A percentile compares a stretch with the other conserved stretches of the same genome.
These are phyloP conservation scores for Alisma plantagoaquatica DNA, from an alignment of 106 monocot species.

Conservation along the genomic window DNA sequence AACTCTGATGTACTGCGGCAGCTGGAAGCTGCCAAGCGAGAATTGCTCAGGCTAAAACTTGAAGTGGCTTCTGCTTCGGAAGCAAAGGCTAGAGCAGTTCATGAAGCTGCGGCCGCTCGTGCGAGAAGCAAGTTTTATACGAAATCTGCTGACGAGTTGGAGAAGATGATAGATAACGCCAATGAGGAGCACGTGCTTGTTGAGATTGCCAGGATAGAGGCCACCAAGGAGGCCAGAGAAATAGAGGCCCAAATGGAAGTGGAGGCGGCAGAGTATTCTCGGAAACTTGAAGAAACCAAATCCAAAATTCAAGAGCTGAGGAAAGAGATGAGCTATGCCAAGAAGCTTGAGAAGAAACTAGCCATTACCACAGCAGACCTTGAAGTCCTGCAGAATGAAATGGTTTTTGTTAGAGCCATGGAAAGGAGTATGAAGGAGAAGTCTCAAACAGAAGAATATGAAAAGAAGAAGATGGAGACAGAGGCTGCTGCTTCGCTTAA, in stretches of 20 bases:
- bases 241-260: constrained; percentile 36
- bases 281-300: constrained; percentile 26
- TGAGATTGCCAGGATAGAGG: constrained; percentile 85
- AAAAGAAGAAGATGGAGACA: constrained; percentile 1
- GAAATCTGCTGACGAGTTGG: constrained; percentile 31
- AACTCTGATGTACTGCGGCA: constrained; percentile 26
- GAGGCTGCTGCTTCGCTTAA: not conserved
- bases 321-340: constrained; percentile 20
- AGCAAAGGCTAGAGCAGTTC: constrained; percentile 37
- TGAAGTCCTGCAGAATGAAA: constrained; percentile 46
- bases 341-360: constrained; percentile 45
- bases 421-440: constrained; percentile 12
- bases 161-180: constrained; percentile 35
- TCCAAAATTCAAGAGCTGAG: constrained; percentile 19
- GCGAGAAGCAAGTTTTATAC: constrained; percentile 3
- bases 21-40: constrained; percentile 29
- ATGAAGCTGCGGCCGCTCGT: constrained; percentile 15
- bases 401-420: constrained; percentile 57
- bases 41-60: constrained; percentile 39
- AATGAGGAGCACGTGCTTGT: constrained; percentile 81
- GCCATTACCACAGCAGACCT: constrained; percentile 42
- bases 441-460: not conserved
- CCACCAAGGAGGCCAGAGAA: constrained; percentile 47
- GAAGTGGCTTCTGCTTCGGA: constrained; percentile 26
- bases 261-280: constrained; percentile 23